phyloP scores from a whole-genome alignment of 345 rosid genomes.

The Lumnitzera littorea region DNA sequence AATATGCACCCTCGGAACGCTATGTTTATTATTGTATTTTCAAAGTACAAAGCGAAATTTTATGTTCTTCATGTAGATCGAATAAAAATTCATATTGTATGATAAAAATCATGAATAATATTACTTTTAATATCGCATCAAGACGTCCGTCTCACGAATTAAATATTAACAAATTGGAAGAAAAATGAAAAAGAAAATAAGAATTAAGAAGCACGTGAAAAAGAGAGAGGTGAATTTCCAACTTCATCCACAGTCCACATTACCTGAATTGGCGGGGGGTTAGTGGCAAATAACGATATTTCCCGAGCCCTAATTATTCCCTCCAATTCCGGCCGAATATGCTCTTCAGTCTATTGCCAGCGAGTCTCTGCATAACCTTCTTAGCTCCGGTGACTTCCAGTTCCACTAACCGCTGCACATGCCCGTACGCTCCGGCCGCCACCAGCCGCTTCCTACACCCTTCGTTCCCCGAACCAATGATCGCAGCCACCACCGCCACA shows the following conservation, averaged over 20 bases:
- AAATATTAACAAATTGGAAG: too few species aligned
- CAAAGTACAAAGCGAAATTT: too few species aligned
- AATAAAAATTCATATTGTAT: too few species aligned
- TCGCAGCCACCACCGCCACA: slow-evolving; percentile 42
- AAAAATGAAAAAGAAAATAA: too few species aligned
- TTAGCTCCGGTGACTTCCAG: slow-evolving; percentile 63
- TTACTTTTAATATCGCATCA: too few species aligned
- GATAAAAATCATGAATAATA: too few species aligned
- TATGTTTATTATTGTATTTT: too few species aligned
- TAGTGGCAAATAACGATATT: slow-evolving; percentile 13
- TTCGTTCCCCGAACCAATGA: slow-evolving; percentile 36
- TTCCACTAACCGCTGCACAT: slow-evolving; percentile 47
- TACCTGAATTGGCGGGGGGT: slow-evolving; percentile 25
- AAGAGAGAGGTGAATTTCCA: neutral
- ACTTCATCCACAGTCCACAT: neutral
- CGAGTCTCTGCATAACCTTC: slow-evolving; percentile 52
- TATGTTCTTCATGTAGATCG: too few species aligned
- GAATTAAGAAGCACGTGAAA: too few species aligned
- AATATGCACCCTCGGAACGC: too few species aligned
- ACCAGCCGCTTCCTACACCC: slow-evolving; percentile 46
- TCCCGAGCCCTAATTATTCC: slow-evolving; percentile 27
- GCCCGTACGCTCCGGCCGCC: slow-evolving; percentile 49
- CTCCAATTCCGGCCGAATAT: slow-evolving; percentile 64
- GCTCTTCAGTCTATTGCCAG: slow-evolving; percentile 50
- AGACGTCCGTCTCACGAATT: too few species aligned